Base-by-base conservation (phyloP, 2,329 filamentous ascomycete genomes). In the Epichloe baconii region DNA sequence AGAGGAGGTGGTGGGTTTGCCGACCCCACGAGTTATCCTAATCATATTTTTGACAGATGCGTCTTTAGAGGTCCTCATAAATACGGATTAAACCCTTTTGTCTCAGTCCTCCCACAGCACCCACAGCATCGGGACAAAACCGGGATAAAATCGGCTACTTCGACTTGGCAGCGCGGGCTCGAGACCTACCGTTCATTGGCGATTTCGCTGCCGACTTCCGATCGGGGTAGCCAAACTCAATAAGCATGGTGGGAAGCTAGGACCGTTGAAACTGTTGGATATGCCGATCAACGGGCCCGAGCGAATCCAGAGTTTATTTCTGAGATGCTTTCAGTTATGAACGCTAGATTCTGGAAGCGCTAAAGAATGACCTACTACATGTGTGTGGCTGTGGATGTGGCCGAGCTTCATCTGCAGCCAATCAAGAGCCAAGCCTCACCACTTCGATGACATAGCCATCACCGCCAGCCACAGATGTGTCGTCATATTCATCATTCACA, bases 401-500 rank as follows among this genome's bases (percentile, higher is more conserved):
- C 47, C 11, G 17, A 42, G 14, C 6, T 41, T n/a, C 17, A 14
- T n/a, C 14, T 14, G 21, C 17, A 17, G 21, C 19, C 46, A 40
- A 35, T 19, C 4, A 48, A n/a, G 11, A 6, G 7, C 7, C 40
- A 19, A 4, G 15, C n/a, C 12, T 5, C 34, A 15, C 44, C 44
- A 21, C 40, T 19, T 31, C 15, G 36, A 48, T n/a, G 46, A 48
- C 35, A 14, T n/a, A 10, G 34, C 44, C 35, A 47, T 14, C 44
- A 44, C 36, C 36, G 26, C 49, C 42, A 51, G 49, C 49, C 49
- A 51, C 49, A 51, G 6, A 6, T 14, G n/a, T 44, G 40, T 51
- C 49, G 43, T 47, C 49, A 51, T 47, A 14, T 11, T 17, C 12
- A 8, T 31, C 45, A 37, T 35, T 3, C 31, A 15, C 45, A 48